phyloP scores from a whole-genome alignment of 106 monocot genomes.

The Xerophyta viscosa region DNA sequence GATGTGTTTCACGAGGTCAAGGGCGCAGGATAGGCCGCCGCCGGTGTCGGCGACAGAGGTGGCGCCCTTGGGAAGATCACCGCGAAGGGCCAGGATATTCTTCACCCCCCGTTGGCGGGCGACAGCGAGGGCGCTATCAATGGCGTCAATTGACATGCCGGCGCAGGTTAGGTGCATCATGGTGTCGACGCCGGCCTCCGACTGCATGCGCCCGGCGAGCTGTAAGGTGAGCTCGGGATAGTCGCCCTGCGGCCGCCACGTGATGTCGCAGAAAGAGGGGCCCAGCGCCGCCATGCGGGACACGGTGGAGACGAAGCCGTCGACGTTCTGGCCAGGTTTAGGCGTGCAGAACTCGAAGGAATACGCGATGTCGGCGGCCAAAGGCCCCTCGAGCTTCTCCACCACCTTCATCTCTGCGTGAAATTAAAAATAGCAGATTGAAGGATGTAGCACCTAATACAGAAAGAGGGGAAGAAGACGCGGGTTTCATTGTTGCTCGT shows the following conservation, averaged over 20 bases:
- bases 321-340: constrained; percentile 17
- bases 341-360: constrained; percentile 67
- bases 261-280: constrained; percentile 56
- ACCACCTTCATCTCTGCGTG: constrained; percentile 45
- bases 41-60: constrained; percentile 4
- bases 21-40: constrained; percentile 21
- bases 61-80: constrained; percentile 31
- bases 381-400: constrained; percentile 19
- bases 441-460: too few relatives aligned
- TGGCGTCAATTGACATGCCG: constrained; percentile 30
- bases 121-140: constrained; percentile 36
- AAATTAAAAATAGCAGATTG: too few relatives aligned
- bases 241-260: constrained; percentile 47
- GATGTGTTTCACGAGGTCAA: constrained; percentile 50
- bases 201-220: constrained; percentile 43
- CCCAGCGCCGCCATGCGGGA: constrained; percentile 28
- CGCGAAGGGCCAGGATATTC: constrained; percentile 51
- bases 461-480: too few relatives aligned
- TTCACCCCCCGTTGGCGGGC: constrained; percentile 19
- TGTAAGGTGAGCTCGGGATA: constrained; percentile 32
- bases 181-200: constrained; percentile 36
- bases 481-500: too few relatives aligned
- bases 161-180: constrained; percentile 62
- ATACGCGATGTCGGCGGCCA: constrained; percentile 21
- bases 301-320: constrained; percentile 18